phyloP scores from a whole-genome alignment of 1,139 yeast species.

The Kodamaea derodonti region DNA sequence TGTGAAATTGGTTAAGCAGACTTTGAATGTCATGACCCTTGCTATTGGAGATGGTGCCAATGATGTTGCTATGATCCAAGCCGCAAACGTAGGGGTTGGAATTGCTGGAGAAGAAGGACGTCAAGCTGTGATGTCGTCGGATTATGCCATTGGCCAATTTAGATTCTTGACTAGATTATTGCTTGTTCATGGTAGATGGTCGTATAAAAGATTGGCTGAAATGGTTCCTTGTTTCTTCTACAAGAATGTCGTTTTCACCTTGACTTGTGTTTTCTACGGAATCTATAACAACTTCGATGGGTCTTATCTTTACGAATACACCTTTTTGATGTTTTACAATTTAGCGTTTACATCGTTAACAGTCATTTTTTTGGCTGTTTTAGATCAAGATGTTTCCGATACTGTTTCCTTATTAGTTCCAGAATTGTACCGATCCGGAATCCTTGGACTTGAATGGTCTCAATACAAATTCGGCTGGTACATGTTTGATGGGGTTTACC shows the following conservation, averaged over 20 bases:
- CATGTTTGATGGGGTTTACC: constrained; percentile 58
- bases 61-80: constrained; percentile 68
- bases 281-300: constrained; percentile 58
- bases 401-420: constrained; percentile 55
- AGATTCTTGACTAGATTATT: constrained; percentile 51
- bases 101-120: constrained; percentile 70
- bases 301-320: constrained; percentile 57
- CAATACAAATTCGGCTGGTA: constrained; percentile 51
- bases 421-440: constrained; percentile 54
- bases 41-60: constrained; percentile 70
- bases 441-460: constrained; percentile 51
- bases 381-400: constrained; percentile 62
- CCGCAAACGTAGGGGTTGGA: constrained; percentile 64
- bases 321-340: constrained; percentile 61
- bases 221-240: constrained; percentile 66
- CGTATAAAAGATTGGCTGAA: constrained; percentile 57
- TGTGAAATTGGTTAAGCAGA: constrained; percentile 49
- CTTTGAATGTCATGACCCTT: constrained; percentile 55
- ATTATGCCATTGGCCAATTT: constrained; percentile 64
- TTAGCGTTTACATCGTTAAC: constrained; percentile 65
- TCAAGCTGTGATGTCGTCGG: constrained; percentile 66
- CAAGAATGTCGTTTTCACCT: constrained; percentile 57
- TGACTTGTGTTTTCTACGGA: constrained; percentile 62
- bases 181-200: constrained; percentile 64
- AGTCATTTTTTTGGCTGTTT: constrained; percentile 53